Conservation (phyloP, 2,329 filamentous ascomycete species). For the Shiraia bambusicola region DNA sequence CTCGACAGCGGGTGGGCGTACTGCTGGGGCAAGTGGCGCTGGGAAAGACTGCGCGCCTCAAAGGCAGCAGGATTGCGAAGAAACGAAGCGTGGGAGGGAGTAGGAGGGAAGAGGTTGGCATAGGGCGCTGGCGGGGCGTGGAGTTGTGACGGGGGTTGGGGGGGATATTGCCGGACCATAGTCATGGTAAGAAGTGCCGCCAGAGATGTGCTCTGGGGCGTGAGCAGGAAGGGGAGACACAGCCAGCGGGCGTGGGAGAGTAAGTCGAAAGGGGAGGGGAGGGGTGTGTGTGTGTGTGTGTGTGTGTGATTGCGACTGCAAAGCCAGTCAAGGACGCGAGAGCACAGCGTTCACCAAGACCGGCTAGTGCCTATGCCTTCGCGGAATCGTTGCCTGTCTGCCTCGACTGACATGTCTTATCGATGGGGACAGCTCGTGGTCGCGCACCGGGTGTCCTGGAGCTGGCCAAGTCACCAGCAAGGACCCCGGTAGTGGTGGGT, state of each 20-base stretch:
- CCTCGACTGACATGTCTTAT: slow-evolving; percentile 44
- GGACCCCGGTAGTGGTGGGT: slow-evolving; percentile 24
- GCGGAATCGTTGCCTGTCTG: slow-evolving; percentile 43
- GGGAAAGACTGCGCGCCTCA: slow-evolving; percentile 24
- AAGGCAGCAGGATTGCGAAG: slow-evolving; percentile 30
- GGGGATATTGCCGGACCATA: slow-evolving; percentile 42
- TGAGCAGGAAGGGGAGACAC: slow-evolving; percentile 2
- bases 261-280: neutral
- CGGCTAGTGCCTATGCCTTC: slow-evolving; percentile 47
- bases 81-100: slow-evolving; percentile 27
- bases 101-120: slow-evolving; percentile 23
- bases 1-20: slow-evolving; percentile 45
- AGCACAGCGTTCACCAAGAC: slow-evolving; percentile 41
- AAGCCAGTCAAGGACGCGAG: slow-evolving; percentile 10
- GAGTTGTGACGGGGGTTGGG: slow-evolving; percentile 35
- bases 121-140: slow-evolving; percentile 29
- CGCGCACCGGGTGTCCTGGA: slow-evolving; percentile 21
- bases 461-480: slow-evolving; percentile 31
- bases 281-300: neutral
- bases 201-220: slow-evolving; percentile 6
- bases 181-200: slow-evolving; percentile 36
- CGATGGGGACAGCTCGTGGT: slow-evolving; percentile 7
- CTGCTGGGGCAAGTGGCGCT: slow-evolving; percentile 36
- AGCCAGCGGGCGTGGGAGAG: neutral
- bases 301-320: slow-evolving; percentile 5